Evolutionary conservation across 106 monocot species (phyloP).

Genomic region (Xerophyta viscosa): DNA sequence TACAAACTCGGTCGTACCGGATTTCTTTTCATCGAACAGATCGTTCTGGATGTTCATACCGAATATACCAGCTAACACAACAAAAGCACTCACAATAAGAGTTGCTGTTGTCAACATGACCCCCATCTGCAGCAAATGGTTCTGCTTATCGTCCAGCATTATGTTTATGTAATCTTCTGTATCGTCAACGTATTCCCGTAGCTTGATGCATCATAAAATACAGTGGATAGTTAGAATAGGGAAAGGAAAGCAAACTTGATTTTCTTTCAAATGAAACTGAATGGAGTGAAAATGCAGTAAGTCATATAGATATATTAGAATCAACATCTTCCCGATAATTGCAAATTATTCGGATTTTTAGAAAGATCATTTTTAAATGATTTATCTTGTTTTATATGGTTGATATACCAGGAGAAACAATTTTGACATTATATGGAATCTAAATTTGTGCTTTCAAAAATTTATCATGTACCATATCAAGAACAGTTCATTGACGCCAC

Average conservation of each 20-base stretch:
- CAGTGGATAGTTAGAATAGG: not conserved
- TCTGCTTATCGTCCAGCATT: conserved; percentile 78
- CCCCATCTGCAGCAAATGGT: conserved; percentile 66
- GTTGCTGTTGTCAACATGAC: conserved; percentile 65
- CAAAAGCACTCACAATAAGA: conserved; percentile 39
- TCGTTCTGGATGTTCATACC: conserved; percentile 63
- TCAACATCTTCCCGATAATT: no score
- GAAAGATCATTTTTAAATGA: no score
- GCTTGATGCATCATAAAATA: conserved; percentile 19
- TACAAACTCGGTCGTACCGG: conserved; percentile 30
- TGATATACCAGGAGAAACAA: no score
- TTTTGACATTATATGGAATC: no score
- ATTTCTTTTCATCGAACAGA: conserved; percentile 39
- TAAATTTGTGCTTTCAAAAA: no score
- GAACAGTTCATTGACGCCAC: no score
- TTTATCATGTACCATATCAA: no score
- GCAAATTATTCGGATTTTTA: no score
- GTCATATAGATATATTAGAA: no score
- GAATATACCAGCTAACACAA: conserved; percentile 44
- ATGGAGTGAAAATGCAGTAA: no score
- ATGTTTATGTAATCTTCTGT: conserved; percentile 89
- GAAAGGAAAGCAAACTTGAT: not conserved
- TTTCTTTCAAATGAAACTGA: no score
- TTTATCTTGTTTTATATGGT: no score
- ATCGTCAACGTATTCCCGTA: conserved; percentile 75